These are phyloP conservation scores for Trichomonas vaginalis DNA, from an alignment of 208 protist genomes.

Conservation along the genomic window DNA sequence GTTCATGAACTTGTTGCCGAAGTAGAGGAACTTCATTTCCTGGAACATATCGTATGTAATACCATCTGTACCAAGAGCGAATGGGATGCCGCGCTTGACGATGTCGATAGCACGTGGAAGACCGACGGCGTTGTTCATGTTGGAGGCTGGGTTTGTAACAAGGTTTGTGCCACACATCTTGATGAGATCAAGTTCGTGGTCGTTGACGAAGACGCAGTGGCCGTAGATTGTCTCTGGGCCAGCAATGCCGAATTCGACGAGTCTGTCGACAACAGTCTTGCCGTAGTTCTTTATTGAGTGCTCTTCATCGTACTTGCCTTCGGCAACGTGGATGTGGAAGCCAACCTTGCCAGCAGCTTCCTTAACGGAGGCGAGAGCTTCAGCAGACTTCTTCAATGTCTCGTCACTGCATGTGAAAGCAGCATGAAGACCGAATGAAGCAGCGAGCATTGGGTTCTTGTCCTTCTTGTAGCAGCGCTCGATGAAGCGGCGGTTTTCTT, in stretches of 20 bases:
- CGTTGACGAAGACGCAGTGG: neutral
- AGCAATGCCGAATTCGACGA: neutral
- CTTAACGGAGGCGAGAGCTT: neutral
- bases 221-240: neutral
- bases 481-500: neutral
- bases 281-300: neutral
- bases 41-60: slow-evolving; percentile 13
- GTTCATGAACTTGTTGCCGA: neutral
- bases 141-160: neutral
- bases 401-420: neutral
- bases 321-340: slow-evolving; percentile 7
- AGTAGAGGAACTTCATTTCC: slow-evolving; percentile 13
- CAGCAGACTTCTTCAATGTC: neutral
- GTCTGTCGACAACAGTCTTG: neutral
- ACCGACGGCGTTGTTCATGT: neutral
- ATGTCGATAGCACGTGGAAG: neutral
- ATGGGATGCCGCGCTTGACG: neutral
- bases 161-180: neutral
- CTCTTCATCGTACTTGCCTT: neutral
- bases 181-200: neutral
- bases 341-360: neutral
- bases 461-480: neutral
- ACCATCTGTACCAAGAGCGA: neutral
- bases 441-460: neutral
- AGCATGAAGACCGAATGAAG: neutral